Evolutionary conservation across 306 rosid genomes (phyloP).

Genomic region (Casuarina glauca): DNA sequence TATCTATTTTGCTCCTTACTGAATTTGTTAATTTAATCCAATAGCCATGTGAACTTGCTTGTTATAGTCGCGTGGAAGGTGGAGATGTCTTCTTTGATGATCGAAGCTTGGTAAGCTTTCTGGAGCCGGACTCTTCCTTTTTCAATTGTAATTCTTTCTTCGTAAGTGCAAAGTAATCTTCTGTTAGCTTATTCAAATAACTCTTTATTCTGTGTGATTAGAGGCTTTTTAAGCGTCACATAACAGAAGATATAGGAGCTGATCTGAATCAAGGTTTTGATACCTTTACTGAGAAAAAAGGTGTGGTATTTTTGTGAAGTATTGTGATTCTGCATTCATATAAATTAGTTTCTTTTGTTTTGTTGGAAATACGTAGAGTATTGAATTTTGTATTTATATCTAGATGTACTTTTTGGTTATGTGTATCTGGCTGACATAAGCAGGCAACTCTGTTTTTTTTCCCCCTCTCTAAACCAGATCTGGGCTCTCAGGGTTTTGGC

Average conservation of each 20-base stretch:
- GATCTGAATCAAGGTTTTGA: constrained; percentile 84
- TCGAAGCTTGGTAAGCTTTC: constrained; percentile 70
- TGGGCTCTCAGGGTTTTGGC: constrained; percentile 90
- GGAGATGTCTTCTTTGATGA: constrained; percentile 88
- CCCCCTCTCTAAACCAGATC: constrained; percentile 47
- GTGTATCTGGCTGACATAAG: constrained; percentile 22
- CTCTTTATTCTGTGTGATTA: constrained; percentile 34
- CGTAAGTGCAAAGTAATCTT: constrained; percentile 9
- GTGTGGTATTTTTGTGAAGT: constrained; percentile 26
- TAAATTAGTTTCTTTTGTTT: constrained; percentile 6
- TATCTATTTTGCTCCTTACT: neutral
- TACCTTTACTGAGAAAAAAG: constrained; percentile 72
- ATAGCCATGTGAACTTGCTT: constrained; percentile 84
- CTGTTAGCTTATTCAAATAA: neutral
- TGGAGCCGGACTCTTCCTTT: constrained; percentile 13
- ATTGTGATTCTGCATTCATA: neutral
- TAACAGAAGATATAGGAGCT: constrained; percentile 88
- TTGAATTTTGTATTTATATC: constrained; percentile 8
- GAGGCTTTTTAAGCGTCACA: constrained; percentile 94
- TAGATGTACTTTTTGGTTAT: constrained; percentile 22
- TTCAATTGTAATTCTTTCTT: neutral
- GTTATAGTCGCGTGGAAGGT: constrained; percentile 90
- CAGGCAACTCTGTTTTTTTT: constrained; percentile 16
- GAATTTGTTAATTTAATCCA: constrained; percentile 32
- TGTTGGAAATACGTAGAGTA: neutral